A percentile compares a stretch with the other conserved stretches of the same genome.
These are phyloP conservation scores for Leptomonas pyrrhocoris DNA, from an alignment of 208 protist species.

Conservation along the genomic window DNA sequence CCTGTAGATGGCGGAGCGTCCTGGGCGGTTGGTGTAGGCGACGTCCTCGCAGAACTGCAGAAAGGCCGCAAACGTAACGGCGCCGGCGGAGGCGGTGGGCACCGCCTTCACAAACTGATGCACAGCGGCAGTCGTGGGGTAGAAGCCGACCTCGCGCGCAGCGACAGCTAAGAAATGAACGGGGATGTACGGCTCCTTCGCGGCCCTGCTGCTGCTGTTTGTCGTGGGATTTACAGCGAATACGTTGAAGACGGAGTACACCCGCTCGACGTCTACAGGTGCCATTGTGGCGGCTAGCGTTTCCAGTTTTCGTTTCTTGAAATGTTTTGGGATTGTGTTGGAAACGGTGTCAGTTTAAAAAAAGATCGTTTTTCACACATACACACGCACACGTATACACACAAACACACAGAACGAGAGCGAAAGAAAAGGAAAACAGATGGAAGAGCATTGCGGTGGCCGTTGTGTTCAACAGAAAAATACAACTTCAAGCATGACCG, in stretches of 20 bases:
- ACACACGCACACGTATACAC: too few relatives aligned
- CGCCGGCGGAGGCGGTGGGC: conserved; percentile 23
- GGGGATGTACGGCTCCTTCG: conserved; percentile 53
- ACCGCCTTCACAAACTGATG: conserved; percentile 31
- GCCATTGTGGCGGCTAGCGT: conserved; percentile 14
- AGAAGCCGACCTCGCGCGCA: conserved; percentile 62
- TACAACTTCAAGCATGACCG: too few relatives aligned
- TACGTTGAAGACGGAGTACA: conserved; percentile 27
- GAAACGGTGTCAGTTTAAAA: too few relatives aligned
- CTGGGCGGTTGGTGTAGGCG: conserved; percentile 22
- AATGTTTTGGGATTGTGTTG: too few relatives aligned
- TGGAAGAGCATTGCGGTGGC: too few relatives aligned
- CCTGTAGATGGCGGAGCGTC: conserved; percentile 22
- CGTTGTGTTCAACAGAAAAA: too few relatives aligned
- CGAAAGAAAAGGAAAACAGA: too few relatives aligned
- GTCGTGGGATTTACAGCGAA: conserved; percentile 20
- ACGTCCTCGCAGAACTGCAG: conserved; percentile 63
- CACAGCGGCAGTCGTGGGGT: conserved; percentile 38
- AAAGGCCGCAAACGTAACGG: conserved; percentile 49
- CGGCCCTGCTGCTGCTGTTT: neutral
- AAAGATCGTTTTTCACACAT: too few relatives aligned
- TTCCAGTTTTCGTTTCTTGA: neutral
- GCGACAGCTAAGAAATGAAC: conserved; percentile 33
- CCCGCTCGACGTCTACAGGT: conserved; percentile 28
- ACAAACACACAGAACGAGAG: too few relatives aligned